Conservation (phyloP, 2,329 filamentous ascomycete species). For the Coleophoma eucalyptorum region DNA sequence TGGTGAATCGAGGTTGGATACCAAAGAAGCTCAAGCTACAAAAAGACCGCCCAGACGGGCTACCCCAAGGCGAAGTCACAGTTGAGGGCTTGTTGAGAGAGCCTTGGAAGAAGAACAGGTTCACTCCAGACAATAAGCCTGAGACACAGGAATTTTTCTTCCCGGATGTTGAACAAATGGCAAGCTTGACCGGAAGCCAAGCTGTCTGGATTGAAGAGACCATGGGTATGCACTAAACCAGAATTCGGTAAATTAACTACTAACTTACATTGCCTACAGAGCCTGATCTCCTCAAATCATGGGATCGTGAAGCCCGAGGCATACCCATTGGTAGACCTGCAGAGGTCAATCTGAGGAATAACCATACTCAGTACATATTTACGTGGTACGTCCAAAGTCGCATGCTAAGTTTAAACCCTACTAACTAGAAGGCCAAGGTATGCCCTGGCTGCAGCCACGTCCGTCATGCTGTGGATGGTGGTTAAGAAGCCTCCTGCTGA, state of each 20-base stretch:
- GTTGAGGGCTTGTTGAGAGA: constrained; percentile 83
- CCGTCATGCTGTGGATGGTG: constrained; percentile 96
- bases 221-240: constrained; percentile 60
- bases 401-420: background rate
- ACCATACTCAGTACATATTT: constrained; percentile 97
- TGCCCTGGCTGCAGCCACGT: constrained; percentile 76
- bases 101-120: constrained; percentile 97
- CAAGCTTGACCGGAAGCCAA: constrained; percentile 73
- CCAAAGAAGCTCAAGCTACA: constrained; percentile 68
- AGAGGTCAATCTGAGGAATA: constrained; percentile 92
- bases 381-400: constrained; percentile 69
- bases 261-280: constrained; percentile 40
- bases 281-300: constrained; percentile 72
- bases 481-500: constrained; percentile 80
- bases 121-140: constrained; percentile 86
- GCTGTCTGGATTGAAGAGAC: constrained; percentile 95
- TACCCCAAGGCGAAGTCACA: constrained; percentile 68
- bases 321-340: constrained; percentile 85
- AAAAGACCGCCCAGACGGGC: constrained; percentile 53
- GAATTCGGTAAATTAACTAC: too few relatives aligned
- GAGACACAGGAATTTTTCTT: constrained; percentile 89
- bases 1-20: constrained; percentile 93
- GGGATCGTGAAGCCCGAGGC: constrained; percentile 74
- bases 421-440: constrained; percentile 58
- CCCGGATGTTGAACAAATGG: constrained; percentile 91